phyloP scores from a whole-genome alignment of 495 filamentous ascomycete genomes.

The Xylaria venustula region DNA sequence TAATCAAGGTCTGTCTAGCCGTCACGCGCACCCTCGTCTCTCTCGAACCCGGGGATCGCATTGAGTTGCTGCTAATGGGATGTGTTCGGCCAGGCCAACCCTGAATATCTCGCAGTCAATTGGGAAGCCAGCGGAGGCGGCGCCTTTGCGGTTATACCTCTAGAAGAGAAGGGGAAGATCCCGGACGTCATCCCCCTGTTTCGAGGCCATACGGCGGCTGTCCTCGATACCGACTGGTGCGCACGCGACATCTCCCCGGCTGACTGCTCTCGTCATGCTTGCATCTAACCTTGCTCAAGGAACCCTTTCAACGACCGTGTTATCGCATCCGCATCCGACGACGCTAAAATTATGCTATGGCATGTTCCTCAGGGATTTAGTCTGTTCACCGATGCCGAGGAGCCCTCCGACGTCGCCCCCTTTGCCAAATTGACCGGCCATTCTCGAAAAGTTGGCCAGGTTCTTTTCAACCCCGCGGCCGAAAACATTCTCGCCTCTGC shows the following conservation, averaged over 20 bases:
- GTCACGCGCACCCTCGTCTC: background rate
- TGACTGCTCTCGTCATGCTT: conserved; percentile 11
- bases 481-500: conserved; percentile 94
- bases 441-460: conserved; percentile 88
- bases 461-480: conserved; percentile 94
- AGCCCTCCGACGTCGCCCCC: conserved; percentile 77
- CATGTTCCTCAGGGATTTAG: conserved; percentile 87
- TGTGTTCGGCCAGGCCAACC: conserved; percentile 67
- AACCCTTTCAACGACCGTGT: conserved; percentile 92
- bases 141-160: conserved; percentile 93
- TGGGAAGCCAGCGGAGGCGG: conserved; percentile 97
- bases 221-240: conserved; percentile 97
- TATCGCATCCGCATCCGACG: conserved; percentile 91
- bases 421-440: conserved; percentile 77
- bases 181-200: conserved; percentile 94
- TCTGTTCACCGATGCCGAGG: conserved; percentile 77
- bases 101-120: conserved; percentile 94
- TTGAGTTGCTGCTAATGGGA: conserved; percentile 24
- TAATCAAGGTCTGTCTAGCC: conserved; percentile 72
- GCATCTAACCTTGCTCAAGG: conserved; percentile 50
- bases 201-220: conserved; percentile 89
- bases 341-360: conserved; percentile 97
- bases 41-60: background rate
- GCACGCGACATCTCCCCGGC: conserved; percentile 32
- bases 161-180: conserved; percentile 81